Percentiles rank a stretch among this genome's conserved stretches.
These are phyloP conservation scores for Alternaria solani DNA, from an alignment of 2,329 filamentous ascomycete species.

Conservation along the genomic window DNA sequence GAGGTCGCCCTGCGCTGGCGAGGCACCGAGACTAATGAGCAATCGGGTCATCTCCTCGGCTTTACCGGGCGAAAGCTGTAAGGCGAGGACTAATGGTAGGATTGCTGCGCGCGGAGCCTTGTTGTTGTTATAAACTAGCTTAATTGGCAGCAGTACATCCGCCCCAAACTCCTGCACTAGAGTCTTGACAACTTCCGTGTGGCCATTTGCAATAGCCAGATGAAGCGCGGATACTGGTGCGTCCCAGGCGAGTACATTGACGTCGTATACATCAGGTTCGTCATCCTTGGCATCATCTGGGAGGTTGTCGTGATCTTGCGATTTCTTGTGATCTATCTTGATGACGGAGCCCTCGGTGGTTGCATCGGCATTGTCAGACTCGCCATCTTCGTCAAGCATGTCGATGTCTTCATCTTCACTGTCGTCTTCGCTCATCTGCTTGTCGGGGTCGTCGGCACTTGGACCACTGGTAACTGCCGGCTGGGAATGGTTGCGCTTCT, in stretches of 20 bases:
- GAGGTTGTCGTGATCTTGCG: slow-evolving; percentile 55
- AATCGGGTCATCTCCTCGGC: slow-evolving; percentile 70
- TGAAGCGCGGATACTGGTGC: slow-evolving; percentile 76
- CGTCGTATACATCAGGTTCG: slow-evolving; percentile 80
- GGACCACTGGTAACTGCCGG: not conserved
- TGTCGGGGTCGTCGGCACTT: not conserved
- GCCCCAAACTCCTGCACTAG: slow-evolving; percentile 77
- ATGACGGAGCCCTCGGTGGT: slow-evolving; percentile 82
- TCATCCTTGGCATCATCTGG: slow-evolving; percentile 64
- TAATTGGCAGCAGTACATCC: slow-evolving; percentile 77
- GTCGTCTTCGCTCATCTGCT: slow-evolving; percentile 45
- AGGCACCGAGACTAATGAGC: slow-evolving; percentile 75
- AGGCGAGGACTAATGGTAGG: slow-evolving; percentile 72
- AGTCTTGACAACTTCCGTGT: slow-evolving; percentile 71
- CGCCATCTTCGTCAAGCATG: slow-evolving; percentile 58
- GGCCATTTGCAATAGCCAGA: slow-evolving; percentile 77
- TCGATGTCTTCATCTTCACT: slow-evolving; percentile 61
- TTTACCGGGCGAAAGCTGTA: slow-evolving; percentile 68
- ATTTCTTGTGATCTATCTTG: slow-evolving; percentile 57
- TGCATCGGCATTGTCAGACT: slow-evolving; percentile 47
- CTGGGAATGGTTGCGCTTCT: slow-evolving; percentile 26
- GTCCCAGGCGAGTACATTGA: slow-evolving; percentile 84
- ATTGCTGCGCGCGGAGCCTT: slow-evolving; percentile 67
- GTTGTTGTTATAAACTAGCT: slow-evolving; percentile 62
- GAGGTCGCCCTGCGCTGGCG: slow-evolving; percentile 75